These are phyloP conservation scores for Blastobotrys terrestris DNA, from an alignment of 805 yeast genomes.

Conservation along the genomic window DNA sequence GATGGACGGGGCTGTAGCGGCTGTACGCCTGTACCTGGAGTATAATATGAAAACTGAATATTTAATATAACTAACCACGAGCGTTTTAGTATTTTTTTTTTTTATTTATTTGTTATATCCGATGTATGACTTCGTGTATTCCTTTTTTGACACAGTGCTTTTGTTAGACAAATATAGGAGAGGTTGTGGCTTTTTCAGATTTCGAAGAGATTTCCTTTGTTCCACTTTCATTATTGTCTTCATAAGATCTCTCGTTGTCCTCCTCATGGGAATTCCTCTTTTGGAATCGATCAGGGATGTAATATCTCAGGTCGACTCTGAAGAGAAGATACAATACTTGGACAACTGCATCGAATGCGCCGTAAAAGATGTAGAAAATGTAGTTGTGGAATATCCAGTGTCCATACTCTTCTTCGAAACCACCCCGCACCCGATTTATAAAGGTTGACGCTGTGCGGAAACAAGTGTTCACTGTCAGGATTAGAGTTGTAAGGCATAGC, in stretches of 20 bases:
- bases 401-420: constrained; percentile 23
- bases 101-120: no score
- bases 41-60: no score
- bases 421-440: constrained; percentile 28
- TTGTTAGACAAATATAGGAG: background rate
- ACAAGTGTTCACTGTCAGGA: constrained; percentile 24
- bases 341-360: constrained; percentile 55
- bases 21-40: no score
- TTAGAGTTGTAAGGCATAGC: constrained; percentile 17
- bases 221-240: background rate
- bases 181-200: background rate
- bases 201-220: background rate
- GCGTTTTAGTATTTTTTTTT: no score
- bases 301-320: constrained; percentile 70
- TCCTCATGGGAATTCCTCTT: constrained; percentile 4
- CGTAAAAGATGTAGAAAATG: constrained; percentile 64
- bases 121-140: no score
- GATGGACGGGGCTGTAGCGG: background rate
- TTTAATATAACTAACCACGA: no score
- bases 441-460: constrained; percentile 32
- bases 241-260: background rate
- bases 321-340: constrained; percentile 52
- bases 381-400: constrained; percentile 47
- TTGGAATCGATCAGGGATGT: constrained; percentile 61
- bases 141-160: no score